A percentile compares a stretch with the other conserved stretches of the same genome.
These are phyloP conservation scores for Linderina pennispora DNA, from an alignment of 192 early-diverging fungal species.

Conservation along the genomic window DNA sequence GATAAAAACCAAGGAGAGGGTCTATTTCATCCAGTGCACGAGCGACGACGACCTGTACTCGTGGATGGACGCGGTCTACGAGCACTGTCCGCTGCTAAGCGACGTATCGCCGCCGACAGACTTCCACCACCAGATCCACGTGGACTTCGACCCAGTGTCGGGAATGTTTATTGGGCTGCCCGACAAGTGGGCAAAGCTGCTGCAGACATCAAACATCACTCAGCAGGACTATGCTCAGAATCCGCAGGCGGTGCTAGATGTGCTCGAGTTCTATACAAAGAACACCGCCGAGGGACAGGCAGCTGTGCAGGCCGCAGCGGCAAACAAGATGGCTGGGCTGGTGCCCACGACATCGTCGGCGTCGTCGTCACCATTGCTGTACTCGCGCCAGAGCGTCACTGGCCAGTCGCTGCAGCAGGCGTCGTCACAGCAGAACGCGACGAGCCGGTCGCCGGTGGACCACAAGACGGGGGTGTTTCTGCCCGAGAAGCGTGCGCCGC, in stretches of 20 bases:
- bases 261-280: slow-evolving; percentile 97
- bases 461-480: background rate
- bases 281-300: slow-evolving; percentile 49
- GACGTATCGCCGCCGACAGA: slow-evolving; percentile 49
- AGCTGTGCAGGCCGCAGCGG: slow-evolving; percentile 6
- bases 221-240: slow-evolving; percentile 97
- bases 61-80: slow-evolving; percentile 99
- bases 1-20: slow-evolving; percentile 88
- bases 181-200: slow-evolving; percentile 88
- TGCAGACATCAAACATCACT: slow-evolving; percentile 91
- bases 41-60: slow-evolving; percentile 96
- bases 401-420: slow-evolving; percentile 9
- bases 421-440: background rate
- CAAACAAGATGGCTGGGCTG: slow-evolving; percentile 53
- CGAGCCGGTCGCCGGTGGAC: slow-evolving; percentile 2
- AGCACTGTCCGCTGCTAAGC: slow-evolving; percentile 46
- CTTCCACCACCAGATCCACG: slow-evolving; percentile 55
- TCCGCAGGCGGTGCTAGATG: slow-evolving; percentile 96
- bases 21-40: slow-evolving; percentile 86
- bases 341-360: slow-evolving; percentile 27
- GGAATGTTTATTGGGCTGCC: slow-evolving; percentile 76
- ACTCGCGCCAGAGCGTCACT: background rate
- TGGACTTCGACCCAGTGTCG: slow-evolving; percentile 52
- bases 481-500: slow-evolving; percentile 27
- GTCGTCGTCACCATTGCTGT: slow-evolving; percentile 18